Percentiles rank a stretch among this genome's conserved stretches.
These are phyloP conservation scores for Pseudevernia furfuracea DNA, from an alignment of 495 filamentous ascomycete species.

Conservation along the genomic window DNA sequence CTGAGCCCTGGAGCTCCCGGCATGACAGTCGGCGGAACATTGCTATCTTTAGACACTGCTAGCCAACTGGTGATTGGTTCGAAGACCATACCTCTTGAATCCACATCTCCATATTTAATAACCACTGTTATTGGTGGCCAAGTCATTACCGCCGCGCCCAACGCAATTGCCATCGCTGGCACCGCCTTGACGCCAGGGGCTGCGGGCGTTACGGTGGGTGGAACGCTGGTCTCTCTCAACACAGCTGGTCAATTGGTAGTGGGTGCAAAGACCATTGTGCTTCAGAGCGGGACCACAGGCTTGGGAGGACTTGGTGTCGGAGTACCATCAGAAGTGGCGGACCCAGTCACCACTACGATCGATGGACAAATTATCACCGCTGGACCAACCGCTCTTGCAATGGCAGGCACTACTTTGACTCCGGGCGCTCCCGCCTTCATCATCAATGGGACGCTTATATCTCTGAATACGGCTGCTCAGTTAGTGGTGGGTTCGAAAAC, in stretches of 20 bases:
- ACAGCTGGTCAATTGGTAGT: too few relatives aligned
- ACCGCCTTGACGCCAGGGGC: not conserved
- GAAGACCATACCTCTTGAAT: not conserved
- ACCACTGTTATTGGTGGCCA: not conserved
- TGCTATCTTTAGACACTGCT: not conserved
- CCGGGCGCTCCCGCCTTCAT: not conserved
- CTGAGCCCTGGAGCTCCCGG: not conserved
- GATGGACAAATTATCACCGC: not conserved
- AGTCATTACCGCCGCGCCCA: not conserved
- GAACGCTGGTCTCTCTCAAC: too few relatives aligned
- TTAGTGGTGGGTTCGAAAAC: not conserved
- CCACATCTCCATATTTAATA: not conserved
- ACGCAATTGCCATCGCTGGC: not conserved
- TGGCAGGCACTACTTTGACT: not conserved
- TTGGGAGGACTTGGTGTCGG: not conserved
- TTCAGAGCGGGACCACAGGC: not conserved
- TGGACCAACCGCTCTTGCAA: not conserved
- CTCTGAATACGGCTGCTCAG: not conserved
- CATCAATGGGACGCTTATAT: not conserved
- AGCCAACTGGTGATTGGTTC: not conserved
- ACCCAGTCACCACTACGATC: not conserved
- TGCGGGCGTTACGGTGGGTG: not conserved
- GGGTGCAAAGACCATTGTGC: not conserved
- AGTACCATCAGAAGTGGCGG: not conserved
- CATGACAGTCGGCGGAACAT: not conserved